These are phyloP conservation scores for Lepraria neglecta DNA, from an alignment of 495 filamentous ascomycete genomes.

Conservation along the genomic window DNA sequence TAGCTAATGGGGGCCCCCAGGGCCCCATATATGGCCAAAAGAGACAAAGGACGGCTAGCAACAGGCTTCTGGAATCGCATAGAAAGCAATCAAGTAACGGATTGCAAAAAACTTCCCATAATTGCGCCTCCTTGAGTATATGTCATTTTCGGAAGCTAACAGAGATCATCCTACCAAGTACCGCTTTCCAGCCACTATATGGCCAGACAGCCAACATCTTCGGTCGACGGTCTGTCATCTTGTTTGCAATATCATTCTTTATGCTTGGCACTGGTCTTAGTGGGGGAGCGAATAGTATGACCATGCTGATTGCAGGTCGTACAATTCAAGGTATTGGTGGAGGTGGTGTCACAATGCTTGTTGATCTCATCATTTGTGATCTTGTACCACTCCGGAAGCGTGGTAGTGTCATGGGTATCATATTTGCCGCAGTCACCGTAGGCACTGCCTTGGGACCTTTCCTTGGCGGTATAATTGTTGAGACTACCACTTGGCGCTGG, in stretches of 20 bases:
- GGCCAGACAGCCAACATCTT: slow-evolving; percentile 46
- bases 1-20: no score
- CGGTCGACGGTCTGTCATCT: slow-evolving; percentile 44
- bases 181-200: slow-evolving; percentile 35
- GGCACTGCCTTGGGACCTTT: slow-evolving; percentile 36
- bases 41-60: no score
- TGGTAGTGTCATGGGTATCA: slow-evolving; percentile 32
- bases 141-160: no score
- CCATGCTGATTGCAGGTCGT: slow-evolving; percentile 34
- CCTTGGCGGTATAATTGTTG: slow-evolving; percentile 22
- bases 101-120: no score
- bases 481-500: not conserved
- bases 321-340: slow-evolving; percentile 36
- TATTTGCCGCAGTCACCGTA: slow-evolving; percentile 26
- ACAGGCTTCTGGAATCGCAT: no score
- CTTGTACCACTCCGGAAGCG: slow-evolving; percentile 38
- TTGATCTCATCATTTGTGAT: slow-evolving; percentile 36
- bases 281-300: slow-evolving; percentile 35
- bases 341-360: slow-evolving; percentile 34
- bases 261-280: slow-evolving; percentile 42
- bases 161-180: no score
- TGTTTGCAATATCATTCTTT: slow-evolving; percentile 38
- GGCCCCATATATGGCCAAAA: no score
- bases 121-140: no score
- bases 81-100: no score